phyloP scores from a whole-genome alignment of 2,329 filamentous ascomycete genomes.

The Penicillium sp. region DNA sequence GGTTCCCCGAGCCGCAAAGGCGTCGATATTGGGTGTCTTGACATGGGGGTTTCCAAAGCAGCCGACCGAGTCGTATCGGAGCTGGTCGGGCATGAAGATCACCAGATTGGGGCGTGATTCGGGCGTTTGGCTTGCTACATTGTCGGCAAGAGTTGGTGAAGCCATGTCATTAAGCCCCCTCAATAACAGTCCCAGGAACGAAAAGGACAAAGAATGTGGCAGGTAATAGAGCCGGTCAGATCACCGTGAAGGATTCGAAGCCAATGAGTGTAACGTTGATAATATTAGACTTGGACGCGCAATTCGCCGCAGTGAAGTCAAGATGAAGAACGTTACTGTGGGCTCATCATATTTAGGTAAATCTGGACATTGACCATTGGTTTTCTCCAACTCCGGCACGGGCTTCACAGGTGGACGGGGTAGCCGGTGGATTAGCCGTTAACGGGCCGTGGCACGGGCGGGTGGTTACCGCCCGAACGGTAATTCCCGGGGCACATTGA shows the following conservation, averaged over 20 bases:
- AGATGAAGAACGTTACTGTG: too few species aligned
- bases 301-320: too few species aligned
- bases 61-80: conserved; percentile 48
- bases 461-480: background rate
- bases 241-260: too few species aligned
- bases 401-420: background rate
- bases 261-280: too few species aligned
- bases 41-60: conserved; percentile 28
- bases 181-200: too few species aligned
- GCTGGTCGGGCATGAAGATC: conserved; percentile 53
- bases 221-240: too few species aligned
- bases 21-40: conserved; percentile 40
- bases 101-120: conserved; percentile 2
- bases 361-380: background rate
- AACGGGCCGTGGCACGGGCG: background rate
- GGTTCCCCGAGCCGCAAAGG: conserved; percentile 40
- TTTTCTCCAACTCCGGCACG: background rate
- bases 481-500: too few species aligned
- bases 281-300: too few species aligned
- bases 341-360: too few species aligned
- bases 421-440: background rate
- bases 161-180: background rate
- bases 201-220: too few species aligned
- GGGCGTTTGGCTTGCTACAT: background rate
- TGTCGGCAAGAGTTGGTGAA: background rate